Conservation (phyloP, 1,139 yeast species). For the Pichia cactophila region DNA sequence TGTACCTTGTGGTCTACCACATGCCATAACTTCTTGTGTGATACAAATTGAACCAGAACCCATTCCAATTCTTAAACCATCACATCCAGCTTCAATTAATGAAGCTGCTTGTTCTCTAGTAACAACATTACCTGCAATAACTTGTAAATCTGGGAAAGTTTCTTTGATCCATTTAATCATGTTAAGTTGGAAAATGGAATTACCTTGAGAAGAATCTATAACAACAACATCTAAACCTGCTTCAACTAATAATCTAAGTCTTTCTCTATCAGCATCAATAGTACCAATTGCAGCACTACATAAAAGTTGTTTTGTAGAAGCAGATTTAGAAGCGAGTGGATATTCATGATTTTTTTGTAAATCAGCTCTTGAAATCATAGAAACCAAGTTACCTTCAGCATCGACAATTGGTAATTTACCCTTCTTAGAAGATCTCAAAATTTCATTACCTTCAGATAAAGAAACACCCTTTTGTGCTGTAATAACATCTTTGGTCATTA, state of each 20-base stretch:
- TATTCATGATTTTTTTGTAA: conserved; percentile 90
- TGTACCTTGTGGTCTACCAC: conserved; percentile 99
- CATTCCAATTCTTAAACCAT: conserved; percentile 98
- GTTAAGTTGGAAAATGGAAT: conserved; percentile 87
- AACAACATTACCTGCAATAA: conserved; percentile 97
- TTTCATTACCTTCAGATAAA: conserved; percentile 79
- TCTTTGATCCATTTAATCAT: conserved; percentile 88
- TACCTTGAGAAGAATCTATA: conserved; percentile 95
- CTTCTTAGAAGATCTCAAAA: conserved; percentile 87
- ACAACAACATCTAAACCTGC: conserved; percentile 98
- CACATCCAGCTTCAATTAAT: conserved; percentile 93
- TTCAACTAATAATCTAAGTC: conserved; percentile 76
- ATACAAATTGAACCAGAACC: conserved; percentile 99
- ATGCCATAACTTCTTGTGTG: conserved; percentile 99
- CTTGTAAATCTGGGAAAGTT: conserved; percentile 71
- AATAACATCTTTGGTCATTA: conserved; percentile 86
- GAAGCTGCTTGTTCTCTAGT: conserved; percentile 98
- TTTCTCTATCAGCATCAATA: conserved; percentile 76
- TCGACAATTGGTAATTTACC: conserved; percentile 97
- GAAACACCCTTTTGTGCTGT: conserved; percentile 80
- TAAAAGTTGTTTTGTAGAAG: conserved; percentile 86
- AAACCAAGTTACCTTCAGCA: conserved; percentile 62
- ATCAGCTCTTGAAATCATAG: conserved; percentile 91
- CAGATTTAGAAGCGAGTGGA: conserved; percentile 93
- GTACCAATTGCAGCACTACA: conserved; percentile 99